Percentiles rank a stretch among this genome's conserved stretches.
phyloP scores from a whole-genome alignment of 768 basidiomycete species.

The Naematelia encephala region DNA sequence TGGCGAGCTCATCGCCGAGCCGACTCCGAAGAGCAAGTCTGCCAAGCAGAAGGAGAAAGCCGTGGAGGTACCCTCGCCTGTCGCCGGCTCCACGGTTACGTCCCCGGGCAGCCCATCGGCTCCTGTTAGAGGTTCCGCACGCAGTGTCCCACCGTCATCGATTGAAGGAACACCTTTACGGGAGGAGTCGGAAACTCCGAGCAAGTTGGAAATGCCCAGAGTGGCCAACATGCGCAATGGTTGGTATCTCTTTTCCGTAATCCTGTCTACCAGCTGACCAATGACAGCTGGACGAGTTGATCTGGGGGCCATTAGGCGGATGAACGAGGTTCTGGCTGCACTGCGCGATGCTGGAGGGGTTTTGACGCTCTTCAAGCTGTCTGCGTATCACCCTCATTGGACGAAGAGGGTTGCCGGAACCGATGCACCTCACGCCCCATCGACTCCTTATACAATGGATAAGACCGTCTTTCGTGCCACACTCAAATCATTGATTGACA shows the following conservation, averaged over 20 bases:
- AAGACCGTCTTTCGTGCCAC: slow-evolving; percentile 62
- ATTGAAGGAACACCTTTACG: background rate
- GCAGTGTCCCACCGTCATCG: no score
- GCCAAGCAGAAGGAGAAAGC: no score
- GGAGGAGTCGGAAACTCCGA: background rate
- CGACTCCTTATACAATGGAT: slow-evolving; percentile 29
- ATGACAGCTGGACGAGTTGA: slow-evolving; percentile 17
- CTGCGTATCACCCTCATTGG: slow-evolving; percentile 25
- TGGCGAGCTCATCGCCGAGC: no score
- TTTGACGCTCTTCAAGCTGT: slow-evolving; percentile 13
- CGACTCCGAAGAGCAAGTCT: no score
- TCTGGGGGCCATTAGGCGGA: slow-evolving; percentile 16
- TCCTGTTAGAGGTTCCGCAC: no score
- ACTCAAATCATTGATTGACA: slow-evolving; percentile 62
- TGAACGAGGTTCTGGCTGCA: slow-evolving; percentile 30
- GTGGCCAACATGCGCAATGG: background rate
- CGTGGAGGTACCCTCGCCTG: no score
- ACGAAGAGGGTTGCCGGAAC: slow-evolving; percentile 30
- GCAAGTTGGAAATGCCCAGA: background rate
- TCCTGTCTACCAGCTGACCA: background rate
- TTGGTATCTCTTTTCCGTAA: background rate
- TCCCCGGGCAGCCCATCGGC: no score
- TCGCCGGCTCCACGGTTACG: no score
- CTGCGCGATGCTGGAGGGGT: slow-evolving; percentile 30
- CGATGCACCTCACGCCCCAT: slow-evolving; percentile 29